A percentile compares a stretch with the other conserved stretches of the same genome.
Conservation (phyloP, 1,284 basidiomycete species). For the Tilletia horrida region DNA sequence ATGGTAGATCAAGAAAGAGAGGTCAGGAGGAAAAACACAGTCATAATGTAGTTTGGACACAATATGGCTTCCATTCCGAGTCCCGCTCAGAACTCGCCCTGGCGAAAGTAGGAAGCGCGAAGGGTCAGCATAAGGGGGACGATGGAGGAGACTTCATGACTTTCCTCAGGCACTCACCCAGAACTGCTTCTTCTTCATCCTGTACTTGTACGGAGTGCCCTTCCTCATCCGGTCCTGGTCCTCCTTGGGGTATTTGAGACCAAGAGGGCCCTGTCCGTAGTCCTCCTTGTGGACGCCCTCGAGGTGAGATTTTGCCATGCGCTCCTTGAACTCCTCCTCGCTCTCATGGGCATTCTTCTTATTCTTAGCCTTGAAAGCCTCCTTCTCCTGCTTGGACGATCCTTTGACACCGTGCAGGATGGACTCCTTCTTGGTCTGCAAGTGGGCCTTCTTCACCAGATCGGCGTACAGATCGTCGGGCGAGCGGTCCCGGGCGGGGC, state of each 20-base stretch:
- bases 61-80: background rate
- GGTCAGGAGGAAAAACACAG: too few species aligned
- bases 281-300: constrained; percentile 40
- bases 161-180: constrained; percentile 12
- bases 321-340: constrained; percentile 39
- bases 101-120: background rate
- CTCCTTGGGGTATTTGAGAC: constrained; percentile 44
- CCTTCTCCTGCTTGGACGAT: too few species aligned
- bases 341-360: constrained; percentile 39
- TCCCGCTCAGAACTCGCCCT: constrained; percentile 4
- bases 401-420: constrained; percentile 1
- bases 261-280: constrained; percentile 39
- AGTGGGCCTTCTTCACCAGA: constrained; percentile 11
- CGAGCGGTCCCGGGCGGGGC: constrained; percentile 3
- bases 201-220: constrained; percentile 46
- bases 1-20: too few species aligned
- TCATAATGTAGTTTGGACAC: too few species aligned
- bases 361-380: background rate
- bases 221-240: constrained; percentile 45
- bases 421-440: constrained; percentile 10
- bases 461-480: constrained; percentile 15
- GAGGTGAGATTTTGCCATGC: constrained; percentile 40
- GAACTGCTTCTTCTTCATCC: constrained; percentile 28
- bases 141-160: background rate
- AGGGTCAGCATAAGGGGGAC: background rate